Conservation (phyloP, 768 basidiomycete species). For the Lactarius trivialis region DNA sequence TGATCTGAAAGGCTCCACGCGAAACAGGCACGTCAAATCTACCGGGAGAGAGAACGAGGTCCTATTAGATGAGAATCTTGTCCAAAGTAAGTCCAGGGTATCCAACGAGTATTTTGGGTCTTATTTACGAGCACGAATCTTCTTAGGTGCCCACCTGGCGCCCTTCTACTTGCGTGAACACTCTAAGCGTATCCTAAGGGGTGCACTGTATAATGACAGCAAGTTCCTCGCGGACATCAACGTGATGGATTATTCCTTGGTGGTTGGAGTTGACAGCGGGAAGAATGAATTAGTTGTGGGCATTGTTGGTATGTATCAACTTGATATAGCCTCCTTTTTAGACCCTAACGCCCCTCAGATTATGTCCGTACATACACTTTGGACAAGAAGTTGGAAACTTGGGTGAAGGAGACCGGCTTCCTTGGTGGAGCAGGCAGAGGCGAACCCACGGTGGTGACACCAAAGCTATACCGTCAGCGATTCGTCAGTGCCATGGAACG, state of each 20-base stretch:
- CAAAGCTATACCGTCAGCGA: conserved; percentile 86
- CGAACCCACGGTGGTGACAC: conserved; percentile 95
- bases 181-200: conserved; percentile 85
- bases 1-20: conserved; percentile 92
- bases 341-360: conserved; percentile 42
- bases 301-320: conserved; percentile 73
- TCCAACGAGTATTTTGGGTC: not conserved
- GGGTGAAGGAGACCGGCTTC: conserved; percentile 94
- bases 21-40: conserved; percentile 88
- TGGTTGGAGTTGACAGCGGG: conserved; percentile 88
- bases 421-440: conserved; percentile 76
- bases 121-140: not conserved
- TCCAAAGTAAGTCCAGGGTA: conserved; percentile 54
- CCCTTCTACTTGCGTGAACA: conserved; percentile 97
- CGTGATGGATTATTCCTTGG: conserved; percentile 96
- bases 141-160: conserved; percentile 67
- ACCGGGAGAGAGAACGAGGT: conserved; percentile 92
- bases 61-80: conserved; percentile 91
- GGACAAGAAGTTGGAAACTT: conserved; percentile 98
- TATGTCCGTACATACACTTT: conserved; percentile 95
- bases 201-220: conserved; percentile 91
- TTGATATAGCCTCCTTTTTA: not conserved
- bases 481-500: conserved; percentile 86
- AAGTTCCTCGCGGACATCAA: conserved; percentile 91
- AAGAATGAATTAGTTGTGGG: conserved; percentile 92